phyloP scores from a whole-genome alignment of 2,329 filamentous ascomycete genomes.

The Exophiala phaeomuriformis region DNA sequence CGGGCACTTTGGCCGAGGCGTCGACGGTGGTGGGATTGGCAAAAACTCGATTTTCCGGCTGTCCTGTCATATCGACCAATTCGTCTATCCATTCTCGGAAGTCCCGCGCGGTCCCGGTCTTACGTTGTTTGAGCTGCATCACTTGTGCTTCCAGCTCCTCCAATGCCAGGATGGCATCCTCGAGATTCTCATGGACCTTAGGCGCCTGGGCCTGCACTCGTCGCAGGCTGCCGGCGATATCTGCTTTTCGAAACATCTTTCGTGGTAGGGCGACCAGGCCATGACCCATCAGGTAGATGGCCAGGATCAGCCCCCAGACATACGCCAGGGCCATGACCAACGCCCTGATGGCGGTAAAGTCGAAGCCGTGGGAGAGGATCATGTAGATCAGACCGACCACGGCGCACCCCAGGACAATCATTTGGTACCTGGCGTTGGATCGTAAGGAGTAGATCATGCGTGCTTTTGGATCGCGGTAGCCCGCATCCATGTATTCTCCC shows the following conservation, averaged over 20 bases:
- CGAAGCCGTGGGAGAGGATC: constrained; percentile 67
- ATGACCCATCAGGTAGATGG: constrained; percentile 97
- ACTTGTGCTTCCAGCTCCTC: constrained; percentile 79
- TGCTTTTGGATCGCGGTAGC: constrained; percentile 77
- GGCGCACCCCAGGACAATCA: constrained; percentile 65
- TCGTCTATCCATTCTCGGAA: constrained; percentile 97
- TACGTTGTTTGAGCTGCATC: constrained; percentile 67
- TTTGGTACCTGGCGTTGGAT: constrained; percentile 81
- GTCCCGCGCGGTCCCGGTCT: constrained; percentile 65
- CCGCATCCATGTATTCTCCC: constrained; percentile 89
- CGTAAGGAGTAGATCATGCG: constrained; percentile 78
- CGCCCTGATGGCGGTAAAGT: constrained; percentile 66
- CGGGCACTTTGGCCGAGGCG: constrained; percentile 52
- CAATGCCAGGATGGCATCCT: constrained; percentile 71
- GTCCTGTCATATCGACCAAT: constrained; percentile 65
- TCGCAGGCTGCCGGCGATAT: constrained; percentile 64
- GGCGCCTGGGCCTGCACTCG: constrained; percentile 73
- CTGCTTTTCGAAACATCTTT: constrained; percentile 69
- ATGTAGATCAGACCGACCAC: constrained; percentile 73
- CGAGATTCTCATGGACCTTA: constrained; percentile 75
- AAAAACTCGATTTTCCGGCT: constrained; percentile 53
- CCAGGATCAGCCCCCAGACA: constrained; percentile 82
- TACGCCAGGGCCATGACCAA: constrained; percentile 91
- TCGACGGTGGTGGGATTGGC: constrained; percentile 34
- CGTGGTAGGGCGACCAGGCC: constrained; percentile 87